A percentile compares a stretch with the other conserved stretches of the same genome.
Evolutionary conservation across 2,329 filamentous ascomycete genomes (phyloP).

Genomic region (Alternaria sp.): DNA sequence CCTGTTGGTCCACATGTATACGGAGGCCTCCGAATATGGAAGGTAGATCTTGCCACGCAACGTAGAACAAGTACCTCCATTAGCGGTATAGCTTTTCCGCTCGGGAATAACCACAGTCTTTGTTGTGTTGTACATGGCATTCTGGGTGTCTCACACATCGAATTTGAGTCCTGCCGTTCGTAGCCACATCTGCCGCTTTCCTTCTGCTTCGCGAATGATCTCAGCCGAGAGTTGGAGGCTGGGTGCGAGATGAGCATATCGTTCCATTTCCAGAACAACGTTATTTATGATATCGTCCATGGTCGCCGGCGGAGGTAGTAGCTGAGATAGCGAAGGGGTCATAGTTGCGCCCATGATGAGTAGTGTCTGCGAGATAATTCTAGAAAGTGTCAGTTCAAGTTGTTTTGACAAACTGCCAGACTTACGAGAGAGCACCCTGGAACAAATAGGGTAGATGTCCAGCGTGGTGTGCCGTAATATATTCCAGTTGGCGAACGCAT

Average conservation of each 20-base stretch:
- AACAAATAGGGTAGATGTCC: constrained; percentile 87
- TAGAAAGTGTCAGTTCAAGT: constrained; percentile 47
- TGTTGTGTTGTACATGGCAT: neutral
- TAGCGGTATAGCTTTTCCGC: neutral
- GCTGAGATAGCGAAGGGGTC: constrained; percentile 74
- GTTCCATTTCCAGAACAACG: constrained; percentile 78
- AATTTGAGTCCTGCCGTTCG: constrained; percentile 52
- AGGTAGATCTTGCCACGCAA: neutral
- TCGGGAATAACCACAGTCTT: neutral
- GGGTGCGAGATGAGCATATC: constrained; percentile 77
- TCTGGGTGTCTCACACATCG: constrained; percentile 38
- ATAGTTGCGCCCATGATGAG: constrained; percentile 87
- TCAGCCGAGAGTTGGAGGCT: constrained; percentile 80
- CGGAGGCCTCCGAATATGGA: constrained; percentile 7
- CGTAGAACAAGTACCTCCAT: neutral
- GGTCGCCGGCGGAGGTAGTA: constrained; percentile 65
- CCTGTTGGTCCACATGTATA: constrained; percentile 6
- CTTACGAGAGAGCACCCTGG: constrained; percentile 75
- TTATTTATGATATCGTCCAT: constrained; percentile 81
- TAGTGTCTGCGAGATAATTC: constrained; percentile 82
- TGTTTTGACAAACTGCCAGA: neutral
- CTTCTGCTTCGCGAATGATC: constrained; percentile 79
- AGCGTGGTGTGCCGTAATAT: constrained; percentile 80
- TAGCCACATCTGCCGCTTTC: constrained; percentile 70
- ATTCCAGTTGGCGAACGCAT: constrained; percentile 79